These are phyloP conservation scores for Histomonas meleagridis DNA, from an alignment of 208 protist genomes.

Conservation along the genomic window DNA sequence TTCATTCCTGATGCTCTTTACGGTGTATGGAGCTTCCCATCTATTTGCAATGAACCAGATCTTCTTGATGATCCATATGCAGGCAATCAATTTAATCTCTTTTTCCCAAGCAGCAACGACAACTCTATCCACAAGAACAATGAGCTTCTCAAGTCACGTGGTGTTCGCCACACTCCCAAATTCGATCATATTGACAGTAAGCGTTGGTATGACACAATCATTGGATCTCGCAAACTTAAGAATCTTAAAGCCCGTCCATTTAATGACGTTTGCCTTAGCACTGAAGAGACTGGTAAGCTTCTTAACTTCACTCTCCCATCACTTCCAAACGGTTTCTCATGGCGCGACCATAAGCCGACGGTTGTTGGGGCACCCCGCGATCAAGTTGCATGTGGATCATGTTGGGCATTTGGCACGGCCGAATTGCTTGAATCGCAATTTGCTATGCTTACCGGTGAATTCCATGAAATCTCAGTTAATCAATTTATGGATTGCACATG, in stretches of 20 bases:
- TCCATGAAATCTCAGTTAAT: neutral
- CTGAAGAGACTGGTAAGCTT: too few relatives aligned
- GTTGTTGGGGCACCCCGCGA: constrained; percentile 20
- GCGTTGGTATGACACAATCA: too few relatives aligned
- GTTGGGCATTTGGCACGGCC: neutral
- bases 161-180: too few relatives aligned
- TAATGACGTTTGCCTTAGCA: too few relatives aligned
- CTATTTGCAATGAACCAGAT: neutral
- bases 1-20: neutral
- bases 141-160: too few relatives aligned
- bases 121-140: too few relatives aligned
- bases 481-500: constrained; percentile 32
- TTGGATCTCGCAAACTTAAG: too few relatives aligned
- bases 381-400: constrained; percentile 23
- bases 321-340: neutral
- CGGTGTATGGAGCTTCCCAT: neutral
- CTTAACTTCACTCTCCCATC: too few relatives aligned
- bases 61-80: neutral
- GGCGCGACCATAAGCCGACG: neutral
- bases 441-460: neutral
- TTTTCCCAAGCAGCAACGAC: neutral
- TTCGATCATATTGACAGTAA: too few relatives aligned
- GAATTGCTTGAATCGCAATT: neutral
- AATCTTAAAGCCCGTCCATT: too few relatives aligned
- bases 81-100: neutral